These are phyloP conservation scores for Schrenkiella parvula DNA, from an alignment of 345 rosid genomes.

Conservation along the genomic window DNA sequence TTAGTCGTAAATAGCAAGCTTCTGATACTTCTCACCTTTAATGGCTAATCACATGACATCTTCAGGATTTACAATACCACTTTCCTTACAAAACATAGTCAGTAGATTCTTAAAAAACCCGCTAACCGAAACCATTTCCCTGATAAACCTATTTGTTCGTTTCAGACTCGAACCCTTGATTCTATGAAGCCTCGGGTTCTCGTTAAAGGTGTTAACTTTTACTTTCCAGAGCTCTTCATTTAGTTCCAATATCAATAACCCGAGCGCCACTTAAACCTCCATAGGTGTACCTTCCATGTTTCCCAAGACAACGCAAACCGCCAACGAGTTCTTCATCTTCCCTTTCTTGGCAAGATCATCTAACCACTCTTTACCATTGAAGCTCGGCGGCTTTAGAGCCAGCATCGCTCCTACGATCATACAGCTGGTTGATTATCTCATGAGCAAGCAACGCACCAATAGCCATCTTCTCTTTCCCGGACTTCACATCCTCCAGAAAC, in stretches of 20 bases:
- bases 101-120: conserved; percentile 40
- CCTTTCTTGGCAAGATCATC: conserved; percentile 43
- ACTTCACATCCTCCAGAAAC: conserved; percentile 8
- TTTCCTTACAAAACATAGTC: conserved; percentile 33
- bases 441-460: conserved; percentile 64
- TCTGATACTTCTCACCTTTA: conserved; percentile 27
- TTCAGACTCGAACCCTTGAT: conserved; percentile 28
- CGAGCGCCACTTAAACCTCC: conserved; percentile 55
- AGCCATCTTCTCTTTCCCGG: conserved; percentile 31
- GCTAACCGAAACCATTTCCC: conserved; percentile 34
- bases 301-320: conserved; percentile 49
- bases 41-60: conserved; percentile 34
- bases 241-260: conserved; percentile 48
- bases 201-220: conserved; percentile 48
- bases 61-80: conserved; percentile 27
- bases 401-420: background rate
- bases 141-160: conserved; percentile 33
- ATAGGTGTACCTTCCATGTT: conserved; percentile 44
- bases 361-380: conserved; percentile 57
- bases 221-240: conserved; percentile 62
- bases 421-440: conserved; percentile 43
- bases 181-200: conserved; percentile 35
- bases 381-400: conserved; percentile 46
- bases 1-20: conserved; percentile 27
- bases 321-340: conserved; percentile 45